phyloP scores from a whole-genome alignment of 495 filamentous ascomycete genomes.

The Annulohypoxylon nitens region DNA sequence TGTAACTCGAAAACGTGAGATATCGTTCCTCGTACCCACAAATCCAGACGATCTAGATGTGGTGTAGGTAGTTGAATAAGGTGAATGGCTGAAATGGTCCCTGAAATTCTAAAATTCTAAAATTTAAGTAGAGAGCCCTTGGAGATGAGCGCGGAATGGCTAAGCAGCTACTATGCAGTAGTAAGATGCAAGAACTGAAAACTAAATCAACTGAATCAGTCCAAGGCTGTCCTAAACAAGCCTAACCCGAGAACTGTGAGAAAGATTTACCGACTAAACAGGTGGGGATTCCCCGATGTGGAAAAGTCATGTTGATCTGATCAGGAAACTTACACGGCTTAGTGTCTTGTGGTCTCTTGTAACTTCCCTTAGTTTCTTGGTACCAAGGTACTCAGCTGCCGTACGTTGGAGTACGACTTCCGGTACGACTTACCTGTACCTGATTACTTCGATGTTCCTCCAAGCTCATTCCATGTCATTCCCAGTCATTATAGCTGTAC shows the following conservation, averaged over 20 bases:
- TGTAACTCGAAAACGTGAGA: slow-evolving; percentile 21
- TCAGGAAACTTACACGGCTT: slow-evolving; percentile 33
- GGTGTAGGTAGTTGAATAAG: background rate
- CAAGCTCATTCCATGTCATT: too few species aligned
- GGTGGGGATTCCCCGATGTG: slow-evolving; percentile 36
- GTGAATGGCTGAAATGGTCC: slow-evolving; percentile 27
- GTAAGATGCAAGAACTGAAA: slow-evolving; percentile 22
- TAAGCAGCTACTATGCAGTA: background rate
- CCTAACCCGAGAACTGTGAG: background rate
- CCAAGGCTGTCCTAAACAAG: background rate
- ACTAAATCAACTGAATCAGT: slow-evolving; percentile 1
- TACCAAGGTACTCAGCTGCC: background rate
- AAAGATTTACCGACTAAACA: slow-evolving; percentile 36
- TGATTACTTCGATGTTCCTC: background rate
- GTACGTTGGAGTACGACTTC: too few species aligned
- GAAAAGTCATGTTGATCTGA: slow-evolving; percentile 32
- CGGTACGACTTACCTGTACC: background rate
- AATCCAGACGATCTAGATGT: background rate
- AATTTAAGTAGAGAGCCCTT: slow-evolving; percentile 19
- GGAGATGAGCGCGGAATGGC: too few species aligned
- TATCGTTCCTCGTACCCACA: slow-evolving; percentile 3
- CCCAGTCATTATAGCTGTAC: background rate
- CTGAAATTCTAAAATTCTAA: slow-evolving; percentile 38
- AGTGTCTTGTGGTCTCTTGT: slow-evolving; percentile 1
- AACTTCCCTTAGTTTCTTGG: background rate